Conservation (phyloP, 768 basidiomycete genomes). For the Cyclocybe aegerita region DNA sequence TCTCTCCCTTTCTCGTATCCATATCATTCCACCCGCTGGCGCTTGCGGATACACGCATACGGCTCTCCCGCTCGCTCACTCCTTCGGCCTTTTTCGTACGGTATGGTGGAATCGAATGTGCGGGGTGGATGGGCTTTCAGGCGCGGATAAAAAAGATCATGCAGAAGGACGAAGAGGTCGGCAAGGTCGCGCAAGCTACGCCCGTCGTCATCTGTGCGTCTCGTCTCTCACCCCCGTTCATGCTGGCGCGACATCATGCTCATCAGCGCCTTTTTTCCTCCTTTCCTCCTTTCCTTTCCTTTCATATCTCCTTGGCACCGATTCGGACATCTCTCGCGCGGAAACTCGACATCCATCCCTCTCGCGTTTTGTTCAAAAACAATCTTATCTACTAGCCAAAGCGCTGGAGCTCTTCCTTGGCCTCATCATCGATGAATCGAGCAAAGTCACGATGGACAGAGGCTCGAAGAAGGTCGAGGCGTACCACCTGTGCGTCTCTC, state of each 20-base stretch:
- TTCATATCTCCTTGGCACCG: too few species aligned
- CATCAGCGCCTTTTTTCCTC: too few species aligned
- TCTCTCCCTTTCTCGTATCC: too few species aligned
- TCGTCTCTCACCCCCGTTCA: too few species aligned
- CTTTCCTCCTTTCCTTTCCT: too few species aligned
- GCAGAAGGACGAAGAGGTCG: slow-evolving; percentile 99
- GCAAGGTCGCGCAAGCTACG: slow-evolving; percentile 95
- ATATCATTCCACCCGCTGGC: too few species aligned
- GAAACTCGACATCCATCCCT: background rate
- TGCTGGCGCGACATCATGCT: too few species aligned
- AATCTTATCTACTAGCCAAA: slow-evolving; percentile 61
- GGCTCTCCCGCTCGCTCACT: too few species aligned
- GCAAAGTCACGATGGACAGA: slow-evolving; percentile 74
- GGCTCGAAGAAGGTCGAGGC: slow-evolving; percentile 89
- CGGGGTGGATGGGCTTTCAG: slow-evolving; percentile 34
- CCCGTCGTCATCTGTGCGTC: slow-evolving; percentile 93
- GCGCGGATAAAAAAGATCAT: slow-evolving; percentile 99
- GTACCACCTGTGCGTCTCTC: slow-evolving; percentile 83
- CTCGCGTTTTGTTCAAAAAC: background rate
- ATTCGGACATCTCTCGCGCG: background rate
- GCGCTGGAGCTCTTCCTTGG: slow-evolving; percentile 91
- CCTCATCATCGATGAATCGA: slow-evolving; percentile 78
- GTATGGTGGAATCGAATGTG: too few species aligned
- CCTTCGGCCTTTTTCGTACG: too few species aligned
- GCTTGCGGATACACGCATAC: too few species aligned